Percentiles rank a stretch among this genome's conserved stretches.
phyloP scores from a whole-genome alignment of 73 alveolate genomes.

The Tetrahymena elliotti region DNA sequence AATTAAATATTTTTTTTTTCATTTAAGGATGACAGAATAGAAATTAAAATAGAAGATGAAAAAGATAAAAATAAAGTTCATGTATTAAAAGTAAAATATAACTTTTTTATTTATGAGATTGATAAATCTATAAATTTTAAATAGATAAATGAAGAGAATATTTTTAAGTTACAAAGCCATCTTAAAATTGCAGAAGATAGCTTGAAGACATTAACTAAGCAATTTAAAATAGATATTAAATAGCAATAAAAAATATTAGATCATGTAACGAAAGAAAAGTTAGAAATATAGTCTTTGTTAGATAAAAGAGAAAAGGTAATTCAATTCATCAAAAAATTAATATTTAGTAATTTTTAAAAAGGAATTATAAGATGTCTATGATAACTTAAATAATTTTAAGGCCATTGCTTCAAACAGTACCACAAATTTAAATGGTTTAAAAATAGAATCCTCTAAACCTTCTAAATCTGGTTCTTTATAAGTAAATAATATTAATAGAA shows the following conservation, averaged over 20 bases:
- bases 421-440: neutral
- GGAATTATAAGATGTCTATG: neutral
- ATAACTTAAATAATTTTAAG: neutral
- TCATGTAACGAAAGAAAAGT: neutral
- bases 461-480: neutral
- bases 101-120: neutral
- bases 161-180: neutral
- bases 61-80: neutral
- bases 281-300: neutral
- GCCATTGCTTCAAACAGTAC: neutral
- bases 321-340: neutral
- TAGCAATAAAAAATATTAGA: neutral
- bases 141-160: neutral
- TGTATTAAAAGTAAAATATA: neutral
- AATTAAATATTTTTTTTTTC: neutral
- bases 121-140: neutral
- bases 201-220: neutral
- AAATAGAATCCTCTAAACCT: neutral
- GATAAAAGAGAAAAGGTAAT: neutral
- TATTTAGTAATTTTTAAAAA: neutral
- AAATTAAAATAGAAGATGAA: neutral
- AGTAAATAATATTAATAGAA: neutral
- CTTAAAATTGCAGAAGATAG: neutral
- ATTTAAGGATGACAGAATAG: neutral
- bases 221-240: neutral